Evolutionary conservation across 2,329 filamentous ascomycete genomes (phyloP), one percentile per base, ranked within the genome.

Genomic region (Beauveria australis): DNA sequence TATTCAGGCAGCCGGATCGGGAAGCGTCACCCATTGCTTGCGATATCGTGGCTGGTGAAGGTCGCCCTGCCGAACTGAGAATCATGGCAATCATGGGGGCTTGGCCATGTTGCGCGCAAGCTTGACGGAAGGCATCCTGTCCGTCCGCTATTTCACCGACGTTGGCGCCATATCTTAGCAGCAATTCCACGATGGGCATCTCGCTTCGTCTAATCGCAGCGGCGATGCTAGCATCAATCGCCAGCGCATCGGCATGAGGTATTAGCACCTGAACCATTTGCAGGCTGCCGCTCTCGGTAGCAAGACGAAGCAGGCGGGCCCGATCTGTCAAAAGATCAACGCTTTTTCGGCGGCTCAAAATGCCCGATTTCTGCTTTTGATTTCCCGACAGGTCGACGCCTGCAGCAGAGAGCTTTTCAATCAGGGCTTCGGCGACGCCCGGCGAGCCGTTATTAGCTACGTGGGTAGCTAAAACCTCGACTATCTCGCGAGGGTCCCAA

Each of bases 351-450:
- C 81, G 72, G 43, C 72, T 78, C 7, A 83, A 68, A 9, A 84
- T 67, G 47, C 75, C 74, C 2, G 76, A 74, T 57, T 79, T 81
- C 60, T 75, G 77, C 66, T 79, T 81, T 58, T 76, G 73, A 48
- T 69, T 72, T 16, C 79, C 74, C 58, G 81, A 79, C 16, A 84
- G 67, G 56, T 83, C 79, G 4, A 81, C 78, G 16, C 82, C 82
- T 1, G 74, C 76, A 1, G 73, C 69, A 41, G 75, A 72, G 40
- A 85, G 70, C 68, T 79, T 81, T 3, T 70, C 72, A 33, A 85
- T 76, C 26, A 85, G 73, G 0, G 79, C 79, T 66, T 84, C 80
- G n/a, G 80, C 82, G 5, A 85, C 78, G 9, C 79, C 82, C 0
- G 82, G 76, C 0, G 80, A 76, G 14, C 81, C 81, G 18, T 70